Percentiles rank a stretch among this genome's conserved stretches.
phyloP scores from a whole-genome alignment of 2,329 filamentous ascomycete genomes.

The Aureobasidium lini region DNA sequence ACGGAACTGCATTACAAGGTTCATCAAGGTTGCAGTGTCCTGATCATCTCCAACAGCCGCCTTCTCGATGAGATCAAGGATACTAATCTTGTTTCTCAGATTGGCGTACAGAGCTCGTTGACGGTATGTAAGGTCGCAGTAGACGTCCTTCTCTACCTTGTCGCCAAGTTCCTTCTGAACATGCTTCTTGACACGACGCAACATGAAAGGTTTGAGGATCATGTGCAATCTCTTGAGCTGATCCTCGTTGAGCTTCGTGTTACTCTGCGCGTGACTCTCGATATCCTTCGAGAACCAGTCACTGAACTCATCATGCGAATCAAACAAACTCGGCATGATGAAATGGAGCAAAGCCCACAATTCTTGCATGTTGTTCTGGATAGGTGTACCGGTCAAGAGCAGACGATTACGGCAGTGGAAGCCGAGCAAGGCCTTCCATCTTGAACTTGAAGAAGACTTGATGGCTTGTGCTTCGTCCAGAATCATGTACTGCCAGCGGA shows the following conservation, averaged over 20 bases:
- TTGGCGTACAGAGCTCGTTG: slow-evolving; percentile 91
- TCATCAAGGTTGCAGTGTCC: slow-evolving; percentile 95
- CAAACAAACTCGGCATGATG: slow-evolving; percentile 99
- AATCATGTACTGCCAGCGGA: slow-evolving; percentile 99
- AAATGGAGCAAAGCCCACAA: slow-evolving; percentile 96
- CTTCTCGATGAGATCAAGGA: slow-evolving; percentile 98
- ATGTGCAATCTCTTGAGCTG: slow-evolving; percentile 95
- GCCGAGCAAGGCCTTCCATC: slow-evolving; percentile 90
- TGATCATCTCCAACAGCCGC: slow-evolving; percentile 88
- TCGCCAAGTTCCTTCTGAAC: slow-evolving; percentile 98
- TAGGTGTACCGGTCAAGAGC: slow-evolving; percentile 89
- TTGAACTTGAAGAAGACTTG: slow-evolving; percentile 92
- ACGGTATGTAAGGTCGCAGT: slow-evolving; percentile 93
- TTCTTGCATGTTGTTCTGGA: slow-evolving; percentile 99
- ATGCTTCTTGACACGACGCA: slow-evolving; percentile 98
- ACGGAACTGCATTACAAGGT: slow-evolving; percentile 98
- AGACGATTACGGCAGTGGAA: slow-evolving; percentile 95
- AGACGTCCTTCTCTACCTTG: slow-evolving; percentile 95
- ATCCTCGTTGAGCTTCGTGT: slow-evolving; percentile 98
- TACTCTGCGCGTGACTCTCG: slow-evolving; percentile 95
- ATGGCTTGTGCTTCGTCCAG: slow-evolving; percentile 97
- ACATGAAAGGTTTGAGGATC: slow-evolving; percentile 99
- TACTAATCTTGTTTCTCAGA: slow-evolving; percentile 91
- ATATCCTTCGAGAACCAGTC: slow-evolving; percentile 96
- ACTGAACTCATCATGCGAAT: slow-evolving; percentile 86